Percentiles rank a stretch among this genome's conserved stretches.
phyloP scores from a whole-genome alignment of 108 stramenopile genomes.

The Parmales sp. region DNA sequence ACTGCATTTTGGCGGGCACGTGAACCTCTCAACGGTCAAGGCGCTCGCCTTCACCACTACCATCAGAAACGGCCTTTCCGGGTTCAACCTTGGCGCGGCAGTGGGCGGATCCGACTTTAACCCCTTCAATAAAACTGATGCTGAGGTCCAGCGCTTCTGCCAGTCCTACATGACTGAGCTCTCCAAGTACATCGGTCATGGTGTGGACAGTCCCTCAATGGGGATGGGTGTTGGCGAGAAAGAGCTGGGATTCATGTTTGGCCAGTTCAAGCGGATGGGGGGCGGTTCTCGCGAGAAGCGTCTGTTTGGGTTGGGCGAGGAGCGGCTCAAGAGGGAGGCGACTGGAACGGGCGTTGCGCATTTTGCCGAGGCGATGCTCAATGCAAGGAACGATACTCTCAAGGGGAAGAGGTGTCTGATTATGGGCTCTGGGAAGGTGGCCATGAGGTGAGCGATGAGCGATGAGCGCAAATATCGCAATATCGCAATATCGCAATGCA shows the following conservation, averaged over 20 bases:
- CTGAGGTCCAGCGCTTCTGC: constrained; percentile 93
- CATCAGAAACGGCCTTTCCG: constrained; percentile 86
- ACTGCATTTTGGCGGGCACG: constrained; percentile 76
- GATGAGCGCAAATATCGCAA: too few species aligned
- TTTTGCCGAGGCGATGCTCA: constrained; percentile 77
- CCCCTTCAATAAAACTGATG: constrained; percentile 82
- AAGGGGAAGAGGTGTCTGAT: constrained; percentile 88
- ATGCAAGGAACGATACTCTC: constrained; percentile 72
- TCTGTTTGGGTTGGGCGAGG: too few species aligned
- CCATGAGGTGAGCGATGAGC: too few species aligned
- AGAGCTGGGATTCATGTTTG: constrained; percentile 91
- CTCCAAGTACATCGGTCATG: constrained; percentile 89
- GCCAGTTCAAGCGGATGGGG: constrained; percentile 97
- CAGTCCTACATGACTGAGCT: constrained; percentile 96
- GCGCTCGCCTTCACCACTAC: constrained; percentile 64
- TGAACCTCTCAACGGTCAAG: constrained; percentile 60
- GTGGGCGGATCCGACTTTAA: constrained; percentile 92
- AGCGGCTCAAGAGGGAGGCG: too few species aligned
- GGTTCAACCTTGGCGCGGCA: constrained; percentile 73
- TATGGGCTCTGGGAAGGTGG: constrained; percentile 85
- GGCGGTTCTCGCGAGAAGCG: too few species aligned
- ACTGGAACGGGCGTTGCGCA: constrained; percentile 84
- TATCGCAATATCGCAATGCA: too few species aligned
- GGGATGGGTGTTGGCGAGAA: constrained; percentile 78
- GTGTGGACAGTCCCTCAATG: constrained; percentile 78